Evolutionary conservation across 805 yeast species (phyloP), one percentile per base, ranked within the genome.

Genomic region (Kregervanrija delftensis): DNA sequence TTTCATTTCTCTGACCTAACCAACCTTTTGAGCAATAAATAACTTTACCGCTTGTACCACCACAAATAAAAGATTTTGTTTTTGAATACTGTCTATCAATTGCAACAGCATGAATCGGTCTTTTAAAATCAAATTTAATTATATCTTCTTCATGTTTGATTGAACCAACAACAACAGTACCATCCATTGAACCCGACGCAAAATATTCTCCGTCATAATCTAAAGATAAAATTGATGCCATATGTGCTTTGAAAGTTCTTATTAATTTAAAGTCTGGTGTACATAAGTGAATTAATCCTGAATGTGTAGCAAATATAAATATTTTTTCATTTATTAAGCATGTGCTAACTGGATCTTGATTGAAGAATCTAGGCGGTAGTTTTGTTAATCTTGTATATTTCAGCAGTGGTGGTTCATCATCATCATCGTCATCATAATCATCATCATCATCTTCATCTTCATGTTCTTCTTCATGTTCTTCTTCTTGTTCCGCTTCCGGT

Each of bases 111-210:
- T 89, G 95, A 0, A 93, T 75, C 0, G 98, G 97, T 30, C 97
- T 69, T 54, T 84, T 83, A 61, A 89, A 86, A 62, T 90, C 95
- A 53, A 77, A 83, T 2, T 88, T 89, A 0, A 74, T 69, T 2
- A 84, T 77, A 53, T 84, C 93, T 4, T 69, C 65, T 14, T 76
- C 77, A 30, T 39, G 30, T 1, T 51, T 47, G 1, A 86, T 66
- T 2, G 89, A 76, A 0, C 96, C 93, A 4, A 88, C 76, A 1
- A 88, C 88, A 0, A 91, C 84, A 0, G 96, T 85, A 0, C 99
- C 99, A 59, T 93, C 99, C 69, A 91, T 82, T 0, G 97, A 88
- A 0, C 90, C 96, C 0, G 95, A 81, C 0, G 93, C 95, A 48
- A 93, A 78, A 55, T 73, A 79, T 8, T 64, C 64, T 0, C 95